Percentiles rank a stretch among this genome's conserved stretches.
These are phyloP conservation scores for Arthrobotrys megalospora DNA, from an alignment of 2,329 filamentous ascomycete species.

Conservation along the genomic window DNA sequence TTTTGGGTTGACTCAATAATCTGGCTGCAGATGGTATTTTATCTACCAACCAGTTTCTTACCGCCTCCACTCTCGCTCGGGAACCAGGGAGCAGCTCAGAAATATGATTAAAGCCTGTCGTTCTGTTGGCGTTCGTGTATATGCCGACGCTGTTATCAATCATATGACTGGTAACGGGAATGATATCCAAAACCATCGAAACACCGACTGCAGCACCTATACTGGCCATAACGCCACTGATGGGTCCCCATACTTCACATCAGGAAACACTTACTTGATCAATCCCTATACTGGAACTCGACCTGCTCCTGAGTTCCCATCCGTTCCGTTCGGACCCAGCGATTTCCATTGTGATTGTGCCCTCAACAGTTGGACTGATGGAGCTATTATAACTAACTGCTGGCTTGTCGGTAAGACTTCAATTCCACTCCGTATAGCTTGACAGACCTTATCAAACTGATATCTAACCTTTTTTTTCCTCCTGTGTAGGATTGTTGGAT, in stretches of 20 bases:
- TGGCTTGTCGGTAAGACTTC: conserved; percentile 61
- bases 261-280: conserved; percentile 65
- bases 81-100: conserved; percentile 64
- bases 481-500: conserved; percentile 62
- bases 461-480: conserved; percentile 22
- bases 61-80: conserved; percentile 64
- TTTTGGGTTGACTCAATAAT: background rate
- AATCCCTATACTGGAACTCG: conserved; percentile 64
- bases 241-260: conserved; percentile 65
- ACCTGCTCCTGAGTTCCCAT: conserved; percentile 65
- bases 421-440: background rate
- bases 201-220: conserved; percentile 63
- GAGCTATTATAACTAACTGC: conserved; percentile 64
- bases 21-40: conserved; percentile 37
- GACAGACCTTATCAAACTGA: background rate
- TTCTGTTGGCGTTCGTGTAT: conserved; percentile 65
- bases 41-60: conserved; percentile 65
- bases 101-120: conserved; percentile 64
- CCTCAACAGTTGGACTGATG: conserved; percentile 65
- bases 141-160: conserved; percentile 65
- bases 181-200: conserved; percentile 65
- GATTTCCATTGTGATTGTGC: conserved; percentile 65
- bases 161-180: conserved; percentile 65
- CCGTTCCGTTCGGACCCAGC: conserved; percentile 65
- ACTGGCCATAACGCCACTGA: conserved; percentile 65